Evolutionary conservation across 129 eudicot genomes (phyloP).

Genomic region (Calendula officinalis): DNA sequence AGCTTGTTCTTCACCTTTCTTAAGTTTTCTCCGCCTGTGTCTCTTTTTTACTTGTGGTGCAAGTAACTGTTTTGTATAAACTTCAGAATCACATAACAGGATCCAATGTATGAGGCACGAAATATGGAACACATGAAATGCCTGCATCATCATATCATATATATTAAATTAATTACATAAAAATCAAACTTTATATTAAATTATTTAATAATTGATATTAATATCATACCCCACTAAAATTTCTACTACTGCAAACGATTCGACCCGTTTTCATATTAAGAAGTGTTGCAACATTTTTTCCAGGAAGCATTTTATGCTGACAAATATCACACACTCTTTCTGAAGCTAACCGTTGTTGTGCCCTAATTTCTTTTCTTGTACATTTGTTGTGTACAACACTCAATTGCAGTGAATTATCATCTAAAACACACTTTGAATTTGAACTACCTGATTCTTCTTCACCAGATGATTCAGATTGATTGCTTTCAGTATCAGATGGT

Average conservation of each 20-base stretch:
- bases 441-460: constrained; percentile 43
- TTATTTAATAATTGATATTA: neutral
- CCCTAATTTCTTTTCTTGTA: constrained; percentile 62
- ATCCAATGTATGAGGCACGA: constrained; percentile 98
- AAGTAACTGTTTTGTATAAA: constrained; percentile 41
- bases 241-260: constrained; percentile 90
- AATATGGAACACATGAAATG: constrained; percentile 81
- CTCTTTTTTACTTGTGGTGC: constrained; percentile 43
- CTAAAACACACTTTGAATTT: constrained; percentile 34
- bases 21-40: constrained; percentile 35
- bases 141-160: constrained; percentile 46
- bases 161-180: neutral
- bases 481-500: constrained; percentile 61
- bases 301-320: constrained; percentile 88
- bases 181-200: neutral
- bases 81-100: constrained; percentile 74
- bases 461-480: constrained; percentile 48
- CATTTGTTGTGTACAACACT: constrained; percentile 53
- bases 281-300: constrained; percentile 83
- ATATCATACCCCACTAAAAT: constrained; percentile 67
- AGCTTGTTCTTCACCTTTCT: constrained; percentile 9
- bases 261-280: constrained; percentile 79
- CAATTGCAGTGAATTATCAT: constrained; percentile 62
- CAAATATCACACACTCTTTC: constrained; percentile 86
- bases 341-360: constrained; percentile 57